Base-by-base conservation (phyloP, 2,329 filamentous ascomycete genomes). In the Bertia moriformis region DNA sequence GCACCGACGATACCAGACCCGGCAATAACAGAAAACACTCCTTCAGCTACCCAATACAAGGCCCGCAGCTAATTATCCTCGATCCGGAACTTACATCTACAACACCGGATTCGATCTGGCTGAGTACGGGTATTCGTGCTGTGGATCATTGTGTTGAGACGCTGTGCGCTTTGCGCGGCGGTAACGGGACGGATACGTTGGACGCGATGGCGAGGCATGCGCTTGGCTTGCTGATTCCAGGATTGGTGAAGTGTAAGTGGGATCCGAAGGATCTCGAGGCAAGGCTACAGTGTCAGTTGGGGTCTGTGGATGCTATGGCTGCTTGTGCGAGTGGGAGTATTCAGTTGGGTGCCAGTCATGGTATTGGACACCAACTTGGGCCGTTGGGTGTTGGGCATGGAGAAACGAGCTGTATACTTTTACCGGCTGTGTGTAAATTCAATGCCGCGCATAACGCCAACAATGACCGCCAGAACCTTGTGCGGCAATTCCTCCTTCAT, bases 121-220 rank as follows among this genome's bases (percentile, higher is more conserved):
- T 77, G 1, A 68, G 65, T 33, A 73, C 70, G 0, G 73, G 74
- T 0, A 58, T 77, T 4, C 58, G 71, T 5, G 62, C 66, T 0
- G 60, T 76, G 0, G 71, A 76, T 45, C 71, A 75, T 47, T 74
- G 69, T 41, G 63, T 76, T 3, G 71, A 76, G 51, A 66, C 65
- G 1, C 49, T 70, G 3, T 71, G 66, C 43, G 65, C 63, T 1
- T 47, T 62, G 1, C 43, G 48, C 2, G 41, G 38, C 30, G 40
- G 51, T 4, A n/a, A n/a, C n/a, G n/a, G n/a, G n/a, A 18, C 30
- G 3, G 44, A 49, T 1, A 48, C 49, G 1, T 62, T 66, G 7
- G 48, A 51, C 4, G 50, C 52, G 1, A 49, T 54, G 17, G 61
- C 60, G 1, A 46, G 51, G 36, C 48, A 53, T 38, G 66, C 62